A percentile compares a stretch with the other conserved stretches of the same genome.
Evolutionary conservation across 164 flowering plant species (phyloP).

Genomic region (Chimonanthus salicifolius): DNA sequence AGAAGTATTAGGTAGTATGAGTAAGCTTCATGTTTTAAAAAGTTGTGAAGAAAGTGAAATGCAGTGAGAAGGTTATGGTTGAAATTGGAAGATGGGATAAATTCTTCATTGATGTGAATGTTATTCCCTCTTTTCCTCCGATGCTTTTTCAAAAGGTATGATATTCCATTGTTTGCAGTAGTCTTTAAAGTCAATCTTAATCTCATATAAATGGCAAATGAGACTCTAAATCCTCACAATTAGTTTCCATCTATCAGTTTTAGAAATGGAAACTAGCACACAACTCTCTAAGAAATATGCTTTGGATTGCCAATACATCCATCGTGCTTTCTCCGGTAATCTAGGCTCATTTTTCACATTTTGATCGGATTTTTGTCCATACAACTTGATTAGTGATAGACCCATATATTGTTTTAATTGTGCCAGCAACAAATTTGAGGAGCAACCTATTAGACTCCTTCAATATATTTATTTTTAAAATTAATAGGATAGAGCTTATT

Average conservation of each 20-base stretch:
- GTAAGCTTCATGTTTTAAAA: conserved; percentile 16
- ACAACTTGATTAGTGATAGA: background rate
- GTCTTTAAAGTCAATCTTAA: background rate
- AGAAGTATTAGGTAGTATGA: background rate
- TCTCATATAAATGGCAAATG: conserved; percentile 8
- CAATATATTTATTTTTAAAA: background rate
- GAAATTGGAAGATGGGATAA: conserved; percentile 32
- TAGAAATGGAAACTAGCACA: conserved; percentile 12
- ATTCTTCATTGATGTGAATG: conserved; percentile 17
- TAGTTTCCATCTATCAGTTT: too few species aligned
- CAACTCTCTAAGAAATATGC: conserved; percentile 20
- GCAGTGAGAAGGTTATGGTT: conserved; percentile 17
- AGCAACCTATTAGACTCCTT: background rate
- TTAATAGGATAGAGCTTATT: background rate
- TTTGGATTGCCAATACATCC: conserved; percentile 23
- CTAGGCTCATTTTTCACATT: background rate
- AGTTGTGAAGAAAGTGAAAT: conserved; percentile 24
- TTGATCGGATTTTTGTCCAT: background rate
- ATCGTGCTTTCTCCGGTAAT: conserved; percentile 22
- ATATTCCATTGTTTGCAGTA: background rate
- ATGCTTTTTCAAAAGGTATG: conserved; percentile 15
- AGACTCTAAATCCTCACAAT: background rate
- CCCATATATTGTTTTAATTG: background rate
- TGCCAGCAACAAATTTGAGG: background rate
- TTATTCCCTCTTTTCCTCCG: conserved; percentile 12